Conservation (phyloP, 495 filamentous ascomycete species). For the Durotheca rogersii region DNA sequence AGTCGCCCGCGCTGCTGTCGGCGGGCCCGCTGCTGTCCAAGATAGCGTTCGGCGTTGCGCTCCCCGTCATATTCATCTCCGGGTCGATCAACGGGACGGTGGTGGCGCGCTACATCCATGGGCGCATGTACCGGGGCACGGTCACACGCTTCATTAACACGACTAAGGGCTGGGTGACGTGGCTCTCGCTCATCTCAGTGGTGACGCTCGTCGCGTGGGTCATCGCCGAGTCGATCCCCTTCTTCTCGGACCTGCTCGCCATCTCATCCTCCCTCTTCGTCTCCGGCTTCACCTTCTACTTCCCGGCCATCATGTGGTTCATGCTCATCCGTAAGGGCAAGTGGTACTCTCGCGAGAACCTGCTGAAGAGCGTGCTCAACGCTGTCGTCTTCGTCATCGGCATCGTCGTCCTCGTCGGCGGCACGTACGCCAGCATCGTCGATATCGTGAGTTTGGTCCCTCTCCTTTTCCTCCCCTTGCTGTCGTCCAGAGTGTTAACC, state of each 20-base stretch:
- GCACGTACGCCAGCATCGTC: conserved; percentile 58
- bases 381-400: conserved; percentile 55
- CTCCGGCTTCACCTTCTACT: conserved; percentile 64
- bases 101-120: conserved; percentile 63
- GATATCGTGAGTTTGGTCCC: conserved; percentile 51
- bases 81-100: conserved; percentile 64
- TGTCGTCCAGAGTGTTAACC: no score
- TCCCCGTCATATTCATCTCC: conserved; percentile 75
- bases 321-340: conserved; percentile 58
- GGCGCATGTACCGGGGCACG: conserved; percentile 58
- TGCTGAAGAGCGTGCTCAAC: conserved; percentile 50
- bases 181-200: conserved; percentile 58
- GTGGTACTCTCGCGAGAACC: conserved; percentile 49
- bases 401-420: conserved; percentile 54
- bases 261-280: conserved; percentile 63
- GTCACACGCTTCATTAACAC: conserved; percentile 61
- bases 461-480: background rate
- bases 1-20: conserved; percentile 67
- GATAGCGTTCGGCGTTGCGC: conserved; percentile 75
- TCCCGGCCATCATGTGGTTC: conserved; percentile 67
- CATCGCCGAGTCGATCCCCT: conserved; percentile 70
- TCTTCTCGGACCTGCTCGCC: conserved; percentile 66
- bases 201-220: conserved; percentile 70
- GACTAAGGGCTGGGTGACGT: conserved; percentile 56
- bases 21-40: conserved; percentile 62